Evolutionary conservation across 352 stramenopile species (phyloP), one percentile per base, ranked within the genome.

Genomic region (Phytophthora meadii): DNA sequence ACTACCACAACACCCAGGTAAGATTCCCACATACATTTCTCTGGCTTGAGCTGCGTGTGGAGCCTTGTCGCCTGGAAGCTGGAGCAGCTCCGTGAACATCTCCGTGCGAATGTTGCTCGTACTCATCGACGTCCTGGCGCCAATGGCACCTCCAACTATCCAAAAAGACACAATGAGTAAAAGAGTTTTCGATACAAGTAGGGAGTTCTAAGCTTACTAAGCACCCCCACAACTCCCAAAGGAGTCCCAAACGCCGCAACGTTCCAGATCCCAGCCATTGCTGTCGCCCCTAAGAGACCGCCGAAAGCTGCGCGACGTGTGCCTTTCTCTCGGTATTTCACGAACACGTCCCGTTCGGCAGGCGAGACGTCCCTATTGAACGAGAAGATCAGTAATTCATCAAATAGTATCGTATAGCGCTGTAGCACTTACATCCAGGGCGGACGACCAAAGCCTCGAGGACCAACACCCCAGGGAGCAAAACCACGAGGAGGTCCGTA

Each of bases 251-350:
- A 28, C 2, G 54, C 45, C 27, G 54, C 53, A 3, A 42, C 25
- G 19, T 70, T 70, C 61, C 61, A 70, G 19, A 70, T 40, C 4
- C 61, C 61, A 39, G 61, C 61, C 61, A 70, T 70, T 1, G 61
- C 54, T 42, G 47, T 54, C 8, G 54, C 61, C 17, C 61, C 61
- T 30, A 70, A 37, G 7, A 65, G 22, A 19, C 61, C 61, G 14
- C 61, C 61, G 14, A 70, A 36, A 25, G 61, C 61, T 0, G 22
- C 30, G 14, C 54, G 61, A 17, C 53, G 61, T 5, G 56, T 52
- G 5, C 61, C 54, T 55, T 65, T 58, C 37, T 65, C 28, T 7
- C 47, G 45, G 34, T 65, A 70, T 27, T 58, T 65, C 4, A 27
- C 14, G 40, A 70, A 65, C n/a, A 70, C 61, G 28, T 65, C 61